Evolutionary conservation across 1,284 basidiomycete species (phyloP).

Genomic region (Ganoderma resinaceum): DNA sequence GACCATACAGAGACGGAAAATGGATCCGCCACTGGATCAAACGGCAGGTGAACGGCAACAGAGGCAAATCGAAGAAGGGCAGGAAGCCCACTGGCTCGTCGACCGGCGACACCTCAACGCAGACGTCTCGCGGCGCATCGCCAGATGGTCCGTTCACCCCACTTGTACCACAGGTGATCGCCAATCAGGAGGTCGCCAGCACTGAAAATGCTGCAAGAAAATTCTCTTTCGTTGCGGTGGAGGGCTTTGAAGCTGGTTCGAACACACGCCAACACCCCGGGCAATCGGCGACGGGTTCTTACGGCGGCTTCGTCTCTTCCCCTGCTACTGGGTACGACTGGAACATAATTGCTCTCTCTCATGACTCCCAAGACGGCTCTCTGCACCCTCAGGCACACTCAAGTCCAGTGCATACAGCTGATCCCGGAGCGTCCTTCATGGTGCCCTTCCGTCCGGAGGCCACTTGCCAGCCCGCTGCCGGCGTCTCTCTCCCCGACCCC

Average conservation of each 20-base stretch:
- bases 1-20: constrained; percentile 24
- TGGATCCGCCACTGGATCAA: constrained; percentile 36
- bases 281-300: not conserved
- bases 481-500: not conserved
- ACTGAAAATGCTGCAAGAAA: not conserved
- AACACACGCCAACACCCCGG: not conserved
- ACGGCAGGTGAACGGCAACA: constrained; percentile 16
- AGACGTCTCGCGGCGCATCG: not conserved
- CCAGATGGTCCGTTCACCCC: not conserved
- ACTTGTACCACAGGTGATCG: not conserved
- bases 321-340: not conserved
- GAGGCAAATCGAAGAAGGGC: constrained; percentile 12
- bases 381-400: not conserved
- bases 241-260: not conserved
- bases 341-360: not conserved
- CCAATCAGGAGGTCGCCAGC: not conserved
- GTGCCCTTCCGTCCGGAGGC: constrained; percentile 19
- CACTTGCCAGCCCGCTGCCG: not conserved
- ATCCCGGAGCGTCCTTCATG: constrained; percentile 26
- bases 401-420: constrained; percentile 8
- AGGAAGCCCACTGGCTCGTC: not conserved
- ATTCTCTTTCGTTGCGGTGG: not conserved
- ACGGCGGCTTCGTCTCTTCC: not conserved
- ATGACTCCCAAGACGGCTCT: not conserved
- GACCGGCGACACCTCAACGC: not conserved